A percentile compares a stretch with the other conserved stretches of the same genome.
Conservation (phyloP, 1,139 yeast genomes). For the Yamadazyma buinensis region DNA sequence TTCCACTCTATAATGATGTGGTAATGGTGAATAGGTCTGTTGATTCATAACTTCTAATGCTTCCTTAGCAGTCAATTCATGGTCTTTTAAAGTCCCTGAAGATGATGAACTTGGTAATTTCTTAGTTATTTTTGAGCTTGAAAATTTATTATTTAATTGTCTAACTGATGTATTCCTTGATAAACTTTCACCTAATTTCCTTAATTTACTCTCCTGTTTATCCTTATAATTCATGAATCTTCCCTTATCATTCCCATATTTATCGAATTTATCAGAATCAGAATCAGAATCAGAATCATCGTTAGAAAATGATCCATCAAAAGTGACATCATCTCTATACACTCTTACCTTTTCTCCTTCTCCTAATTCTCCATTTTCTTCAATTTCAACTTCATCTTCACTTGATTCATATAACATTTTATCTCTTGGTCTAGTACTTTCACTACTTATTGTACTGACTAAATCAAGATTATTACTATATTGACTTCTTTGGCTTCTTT, state of each 20-base stretch:
- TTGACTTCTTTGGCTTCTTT: too few species aligned
- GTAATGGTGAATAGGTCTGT: conserved; percentile 15
- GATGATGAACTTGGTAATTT: conserved; percentile 1
- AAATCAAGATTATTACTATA: not conserved
- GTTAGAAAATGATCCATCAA: too few species aligned
- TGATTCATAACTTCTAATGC: conserved; percentile 12
- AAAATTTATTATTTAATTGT: conserved; percentile 15
- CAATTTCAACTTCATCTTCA: conserved; percentile 5
- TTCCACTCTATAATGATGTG: conserved; percentile 16
- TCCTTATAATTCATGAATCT: conserved; percentile 6
- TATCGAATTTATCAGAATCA: conserved; percentile 1
- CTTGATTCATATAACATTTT: conserved; percentile 10
- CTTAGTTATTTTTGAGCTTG: conserved; percentile 1
- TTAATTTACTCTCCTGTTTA: conserved; percentile 24
- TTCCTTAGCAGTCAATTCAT: conserved; percentile 15
- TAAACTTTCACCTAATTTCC: conserved; percentile 30
- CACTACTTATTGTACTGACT: not conserved
- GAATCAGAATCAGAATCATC: not conserved
- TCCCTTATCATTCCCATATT: not conserved
- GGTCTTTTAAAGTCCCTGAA: conserved; percentile 2
- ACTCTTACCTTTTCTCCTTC: conserved; percentile 4
- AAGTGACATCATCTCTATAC: not conserved
- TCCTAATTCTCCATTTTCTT: conserved; percentile 4
- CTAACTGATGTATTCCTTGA: conserved; percentile 26
- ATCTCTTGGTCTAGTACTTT: conserved; percentile 9